phyloP scores from a whole-genome alignment of 1,284 basidiomycete species.

The Moesziomyces globuligerus region DNA sequence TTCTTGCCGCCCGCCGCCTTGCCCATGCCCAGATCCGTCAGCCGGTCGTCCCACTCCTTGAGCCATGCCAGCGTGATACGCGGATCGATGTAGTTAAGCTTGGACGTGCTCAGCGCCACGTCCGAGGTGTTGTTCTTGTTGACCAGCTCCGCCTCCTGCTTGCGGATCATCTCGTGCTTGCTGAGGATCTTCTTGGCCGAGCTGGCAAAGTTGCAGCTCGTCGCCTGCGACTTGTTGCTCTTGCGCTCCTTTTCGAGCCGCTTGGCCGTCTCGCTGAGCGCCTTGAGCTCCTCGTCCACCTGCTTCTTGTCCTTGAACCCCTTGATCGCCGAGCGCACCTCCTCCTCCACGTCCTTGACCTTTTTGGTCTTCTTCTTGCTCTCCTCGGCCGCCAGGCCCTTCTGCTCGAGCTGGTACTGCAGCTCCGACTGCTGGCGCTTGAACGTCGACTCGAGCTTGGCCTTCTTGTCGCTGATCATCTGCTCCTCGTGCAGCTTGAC shows the following conservation, averaged over 20 bases:
- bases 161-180: slow-evolving; percentile 64
- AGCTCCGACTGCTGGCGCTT: slow-evolving; percentile 72
- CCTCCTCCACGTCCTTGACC: slow-evolving; percentile 50
- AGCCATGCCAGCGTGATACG: slow-evolving; percentile 66
- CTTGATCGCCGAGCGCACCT: slow-evolving; percentile 48
- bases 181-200: slow-evolving; percentile 75
- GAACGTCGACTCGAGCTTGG: slow-evolving; percentile 76
- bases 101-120: slow-evolving; percentile 64
- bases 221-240: slow-evolving; percentile 74
- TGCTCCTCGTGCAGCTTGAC: slow-evolving; percentile 83
- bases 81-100: slow-evolving; percentile 67
- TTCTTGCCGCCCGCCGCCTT: slow-evolving; percentile 25
- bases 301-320: slow-evolving; percentile 57
- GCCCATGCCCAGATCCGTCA: slow-evolving; percentile 42
- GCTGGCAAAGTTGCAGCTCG: slow-evolving; percentile 69
- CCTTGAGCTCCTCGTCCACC: slow-evolving; percentile 73
- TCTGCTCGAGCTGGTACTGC: slow-evolving; percentile 57
- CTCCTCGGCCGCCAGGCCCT: slow-evolving; percentile 32
- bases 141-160: slow-evolving; percentile 60
- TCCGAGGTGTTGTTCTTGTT: slow-evolving; percentile 66
- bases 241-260: slow-evolving; percentile 83
- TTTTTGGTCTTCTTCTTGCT: slow-evolving; percentile 53
- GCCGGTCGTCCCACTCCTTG: slow-evolving; percentile 63
- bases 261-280: slow-evolving; percentile 81
- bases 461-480: slow-evolving; percentile 71